Evolutionary conservation across 2,329 filamentous ascomycete genomes (phyloP).

Genomic region (Cephalotrichum gorgonifer): DNA sequence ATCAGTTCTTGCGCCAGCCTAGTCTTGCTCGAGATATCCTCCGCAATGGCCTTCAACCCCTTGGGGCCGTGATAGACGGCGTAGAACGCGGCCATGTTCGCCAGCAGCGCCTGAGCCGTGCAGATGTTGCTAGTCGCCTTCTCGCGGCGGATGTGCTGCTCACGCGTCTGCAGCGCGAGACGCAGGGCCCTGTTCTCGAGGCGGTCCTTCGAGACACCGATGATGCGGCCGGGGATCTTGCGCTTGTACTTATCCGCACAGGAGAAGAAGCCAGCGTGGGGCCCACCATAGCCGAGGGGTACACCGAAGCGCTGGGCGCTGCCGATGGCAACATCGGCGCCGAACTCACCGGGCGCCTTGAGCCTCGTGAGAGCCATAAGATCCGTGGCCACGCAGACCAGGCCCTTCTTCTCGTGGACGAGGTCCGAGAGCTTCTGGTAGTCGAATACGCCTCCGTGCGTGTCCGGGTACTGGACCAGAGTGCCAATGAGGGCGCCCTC

Average conservation of each 20-base stretch:
- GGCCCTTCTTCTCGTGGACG: slow-evolving; percentile 67
- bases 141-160: slow-evolving; percentile 92
- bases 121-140: slow-evolving; percentile 98
- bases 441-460: slow-evolving; percentile 70
- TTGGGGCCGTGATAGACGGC: slow-evolving; percentile 85
- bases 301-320: slow-evolving; percentile 88
- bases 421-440: slow-evolving; percentile 64
- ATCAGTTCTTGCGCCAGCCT: slow-evolving; percentile 58
- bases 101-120: slow-evolving; percentile 85
- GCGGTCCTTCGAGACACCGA: slow-evolving; percentile 86
- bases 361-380: slow-evolving; percentile 77
- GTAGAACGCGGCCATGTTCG: slow-evolving; percentile 94
- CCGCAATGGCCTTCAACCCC: slow-evolving; percentile 74
- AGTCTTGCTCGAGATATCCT: slow-evolving; percentile 63
- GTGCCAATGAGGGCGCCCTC: slow-evolving; percentile 80
- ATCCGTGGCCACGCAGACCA: slow-evolving; percentile 83
- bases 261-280: slow-evolving; percentile 95
- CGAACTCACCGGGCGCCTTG: slow-evolving; percentile 86
- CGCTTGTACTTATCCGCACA: slow-evolving; percentile 86
- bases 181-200: slow-evolving; percentile 72
- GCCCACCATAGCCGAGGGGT: slow-evolving; percentile 83
- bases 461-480: slow-evolving; percentile 91
- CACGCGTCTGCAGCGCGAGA: slow-evolving; percentile 80
- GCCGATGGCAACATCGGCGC: slow-evolving; percentile 90
- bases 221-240: slow-evolving; percentile 83